Evolutionary conservation across 495 filamentous ascomycete species (phyloP).

Genomic region (Acidomyces sp.): DNA sequence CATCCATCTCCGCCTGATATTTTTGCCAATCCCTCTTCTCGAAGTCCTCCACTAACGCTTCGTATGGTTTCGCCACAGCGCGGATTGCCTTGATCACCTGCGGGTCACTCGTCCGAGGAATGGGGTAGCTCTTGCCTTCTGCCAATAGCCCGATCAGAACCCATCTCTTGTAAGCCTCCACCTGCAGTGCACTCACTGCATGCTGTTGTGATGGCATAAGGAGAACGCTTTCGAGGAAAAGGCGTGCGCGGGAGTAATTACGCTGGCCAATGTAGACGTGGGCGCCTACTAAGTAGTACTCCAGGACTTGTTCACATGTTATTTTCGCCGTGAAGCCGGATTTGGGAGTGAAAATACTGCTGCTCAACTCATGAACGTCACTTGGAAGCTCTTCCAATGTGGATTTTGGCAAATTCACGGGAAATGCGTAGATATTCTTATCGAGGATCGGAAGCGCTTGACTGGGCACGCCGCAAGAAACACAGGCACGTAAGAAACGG

Average conservation of each 20-base stretch:
- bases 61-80: slow-evolving; percentile 54
- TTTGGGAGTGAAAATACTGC: slow-evolving; percentile 41
- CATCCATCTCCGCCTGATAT: slow-evolving; percentile 46
- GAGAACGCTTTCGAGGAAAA: slow-evolving; percentile 57
- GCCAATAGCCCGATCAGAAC: slow-evolving; percentile 62
- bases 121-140: slow-evolving; percentile 47
- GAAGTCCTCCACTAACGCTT: slow-evolving; percentile 55
- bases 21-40: slow-evolving; percentile 41
- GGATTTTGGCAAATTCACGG: slow-evolving; percentile 23
- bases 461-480: slow-evolving; percentile 40
- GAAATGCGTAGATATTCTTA: slow-evolving; percentile 53
- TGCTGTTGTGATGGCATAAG: slow-evolving; percentile 45
- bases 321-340: slow-evolving; percentile 46
- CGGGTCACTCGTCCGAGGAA: slow-evolving; percentile 35
- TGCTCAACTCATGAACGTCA: slow-evolving; percentile 22
- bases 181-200: slow-evolving; percentile 59
- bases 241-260: slow-evolving; percentile 57
- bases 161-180: slow-evolving; percentile 91
- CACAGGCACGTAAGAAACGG: slow-evolving; percentile 46
- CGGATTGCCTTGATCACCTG: slow-evolving; percentile 44
- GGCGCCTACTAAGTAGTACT: slow-evolving; percentile 68
- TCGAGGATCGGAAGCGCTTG: slow-evolving; percentile 54
- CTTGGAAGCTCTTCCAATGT: slow-evolving; percentile 21
- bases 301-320: slow-evolving; percentile 45
- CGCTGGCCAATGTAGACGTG: slow-evolving; percentile 63